Conservation (phyloP, 768 basidiomycete genomes). For the Mycena filopes region DNA sequence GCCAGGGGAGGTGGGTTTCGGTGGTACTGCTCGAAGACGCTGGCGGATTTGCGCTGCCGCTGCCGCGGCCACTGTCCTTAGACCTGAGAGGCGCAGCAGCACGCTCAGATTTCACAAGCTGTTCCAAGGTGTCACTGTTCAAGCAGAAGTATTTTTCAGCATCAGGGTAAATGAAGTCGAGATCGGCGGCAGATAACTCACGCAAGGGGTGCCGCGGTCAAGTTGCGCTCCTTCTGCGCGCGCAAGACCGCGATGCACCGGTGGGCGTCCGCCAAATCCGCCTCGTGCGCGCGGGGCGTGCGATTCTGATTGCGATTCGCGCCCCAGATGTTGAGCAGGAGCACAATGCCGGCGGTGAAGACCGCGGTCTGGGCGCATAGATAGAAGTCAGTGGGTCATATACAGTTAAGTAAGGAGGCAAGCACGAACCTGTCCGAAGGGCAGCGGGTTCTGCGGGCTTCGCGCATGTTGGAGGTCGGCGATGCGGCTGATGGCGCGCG, state of each 20-base stretch:
- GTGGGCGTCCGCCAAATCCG: not conserved
- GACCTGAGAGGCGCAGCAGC: not conserved
- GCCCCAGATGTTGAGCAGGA: not conserved
- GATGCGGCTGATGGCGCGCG: not conserved
- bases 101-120: not conserved
- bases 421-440: not conserved
- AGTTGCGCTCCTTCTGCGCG: not conserved
- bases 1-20: not conserved
- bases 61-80: not conserved
- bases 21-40: not conserved
- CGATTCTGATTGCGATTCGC: not conserved
- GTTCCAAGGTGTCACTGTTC: not conserved
- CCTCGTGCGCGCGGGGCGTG: not conserved
- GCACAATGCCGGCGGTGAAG: not conserved
- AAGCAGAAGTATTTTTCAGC: not conserved
- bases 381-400: too few species aligned
- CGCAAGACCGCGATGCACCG: not conserved
- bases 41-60: not conserved
- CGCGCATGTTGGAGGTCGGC: not conserved
- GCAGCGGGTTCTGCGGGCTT: not conserved
- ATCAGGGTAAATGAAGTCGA: not conserved
- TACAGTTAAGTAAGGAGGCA: not conserved
- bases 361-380: not conserved
- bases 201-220: not conserved
- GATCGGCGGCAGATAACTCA: not conserved